These are phyloP conservation scores for Coemansia sp. DNA, from an alignment of 192 early-diverging fungal species.

Conservation along the genomic window DNA sequence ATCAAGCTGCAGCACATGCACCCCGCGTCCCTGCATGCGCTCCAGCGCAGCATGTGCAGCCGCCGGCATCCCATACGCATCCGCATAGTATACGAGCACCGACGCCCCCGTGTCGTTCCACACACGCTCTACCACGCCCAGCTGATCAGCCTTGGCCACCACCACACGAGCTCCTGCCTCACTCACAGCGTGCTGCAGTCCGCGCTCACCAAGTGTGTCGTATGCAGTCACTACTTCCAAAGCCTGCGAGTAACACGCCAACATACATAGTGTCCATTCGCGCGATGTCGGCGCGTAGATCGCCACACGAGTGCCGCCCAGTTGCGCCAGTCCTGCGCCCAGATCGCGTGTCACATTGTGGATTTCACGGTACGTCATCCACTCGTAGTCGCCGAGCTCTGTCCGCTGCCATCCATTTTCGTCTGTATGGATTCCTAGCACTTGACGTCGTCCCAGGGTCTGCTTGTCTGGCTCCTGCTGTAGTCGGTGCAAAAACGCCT, in stretches of 20 bases:
- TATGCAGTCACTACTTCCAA: slow-evolving; percentile 81
- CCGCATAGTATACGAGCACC: slow-evolving; percentile 58
- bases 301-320: slow-evolving; percentile 58
- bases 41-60: slow-evolving; percentile 56
- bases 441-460: slow-evolving; percentile 68
- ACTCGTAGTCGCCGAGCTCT: slow-evolving; percentile 75
- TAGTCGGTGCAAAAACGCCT: slow-evolving; percentile 63
- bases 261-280: slow-evolving; percentile 50
- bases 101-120: slow-evolving; percentile 17
- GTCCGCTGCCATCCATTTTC: slow-evolving; percentile 58
- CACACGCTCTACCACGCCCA: slow-evolving; percentile 31
- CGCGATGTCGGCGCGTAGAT: slow-evolving; percentile 69
- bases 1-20: slow-evolving; percentile 62
- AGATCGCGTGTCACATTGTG: slow-evolving; percentile 56
- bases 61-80: slow-evolving; percentile 31
- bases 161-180: slow-evolving; percentile 71
- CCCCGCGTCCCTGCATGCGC: slow-evolving; percentile 31
- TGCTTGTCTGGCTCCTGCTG: slow-evolving; percentile 59
- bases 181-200: slow-evolving; percentile 80
- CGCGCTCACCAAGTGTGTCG: slow-evolving; percentile 81
- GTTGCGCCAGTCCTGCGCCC: slow-evolving; percentile 70
- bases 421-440: slow-evolving; percentile 61
- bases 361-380: slow-evolving; percentile 77
- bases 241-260: slow-evolving; percentile 63
- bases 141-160: slow-evolving; percentile 59